Base-by-base conservation (phyloP, 768 basidiomycete species). In the Panaeolus papilionaceus region DNA sequence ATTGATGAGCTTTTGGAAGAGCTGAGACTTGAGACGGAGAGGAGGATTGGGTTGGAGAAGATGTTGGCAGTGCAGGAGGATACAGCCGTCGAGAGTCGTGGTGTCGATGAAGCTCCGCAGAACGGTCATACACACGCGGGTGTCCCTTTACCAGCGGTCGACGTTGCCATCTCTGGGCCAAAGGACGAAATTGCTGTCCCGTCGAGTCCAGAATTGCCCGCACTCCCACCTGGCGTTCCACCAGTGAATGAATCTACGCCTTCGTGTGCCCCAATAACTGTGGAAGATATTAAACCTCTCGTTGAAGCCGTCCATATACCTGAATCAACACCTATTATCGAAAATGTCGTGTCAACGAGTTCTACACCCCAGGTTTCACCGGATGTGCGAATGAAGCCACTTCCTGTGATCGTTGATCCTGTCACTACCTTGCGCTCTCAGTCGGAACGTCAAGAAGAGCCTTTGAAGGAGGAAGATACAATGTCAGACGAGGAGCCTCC, bases 1-100 rank as follows among this genome's bases (percentile, higher is more conserved):
- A 82, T 90, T 9, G 80, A 83, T 37, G 77, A 81, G 1, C 76
- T 94, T n/a, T 78, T 82, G 44, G 78, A 79, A 51, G 91, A 94
- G 73, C 74, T 94, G 49, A 81, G 88, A 68, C 71, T 73, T 7
- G 90, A 93, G 74, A 82, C 83, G 18, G 81, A 80, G 65, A 82
- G 81, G 70, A 78, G 90, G 42, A 47, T 92, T 61, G 74, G 78
- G 28, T 65, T 86, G 61, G 84, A 85, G 69, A 76, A 75, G 64
- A 44, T 74, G 37, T 63, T 83, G 23, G 75, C 71, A 1, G 66
- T 68, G 40, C 42, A 65, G 63, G 66, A 64, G 37, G 66, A 14
- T 20, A 54, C 7, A 26, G 38, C n/a, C 58, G 40, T 47, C 47
- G 51, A 47, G 40, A 68, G 67, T 7, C 4, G 6, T 1, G 11